Evolutionary conservation across 202 grass and related monocot species (phyloP).

Genomic region (Cymbopogon flexuosus): DNA sequence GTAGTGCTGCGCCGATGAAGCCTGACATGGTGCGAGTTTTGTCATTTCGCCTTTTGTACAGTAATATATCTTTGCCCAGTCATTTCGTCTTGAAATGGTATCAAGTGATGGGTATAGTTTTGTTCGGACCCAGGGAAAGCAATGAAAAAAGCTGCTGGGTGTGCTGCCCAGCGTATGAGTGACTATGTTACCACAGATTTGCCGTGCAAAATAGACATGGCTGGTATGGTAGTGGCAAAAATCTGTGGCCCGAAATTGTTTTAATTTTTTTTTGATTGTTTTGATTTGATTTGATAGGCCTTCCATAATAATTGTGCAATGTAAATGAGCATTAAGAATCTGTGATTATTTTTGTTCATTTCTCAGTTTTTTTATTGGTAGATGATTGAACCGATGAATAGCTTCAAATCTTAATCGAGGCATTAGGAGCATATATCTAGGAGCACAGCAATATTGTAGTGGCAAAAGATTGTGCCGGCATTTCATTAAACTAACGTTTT

Average conservation of each 20-base stretch:
- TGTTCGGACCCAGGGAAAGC: slow-evolving; percentile 28
- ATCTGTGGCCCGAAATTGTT: background rate
- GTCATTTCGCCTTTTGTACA: slow-evolving; percentile 57
- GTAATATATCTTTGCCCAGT: slow-evolving; percentile 37
- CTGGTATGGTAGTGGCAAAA: background rate
- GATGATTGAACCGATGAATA: no score
- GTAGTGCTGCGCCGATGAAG: slow-evolving; percentile 48
- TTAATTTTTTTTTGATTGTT: background rate
- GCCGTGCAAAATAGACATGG: slow-evolving; percentile 24
- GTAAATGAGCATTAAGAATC: background rate
- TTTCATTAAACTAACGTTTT: no score
- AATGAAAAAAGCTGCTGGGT: background rate
- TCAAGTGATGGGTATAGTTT: slow-evolving; percentile 38
- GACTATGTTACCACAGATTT: slow-evolving; percentile 6
- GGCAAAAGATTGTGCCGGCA: no score
- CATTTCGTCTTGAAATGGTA: slow-evolving; percentile 45
- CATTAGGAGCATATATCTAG: no score
- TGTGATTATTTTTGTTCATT: background rate
- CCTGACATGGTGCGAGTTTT: slow-evolving; percentile 59
- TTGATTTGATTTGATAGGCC: background rate
- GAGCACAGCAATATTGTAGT: no score
- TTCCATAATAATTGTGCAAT: background rate
- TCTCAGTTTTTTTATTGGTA: background rate
- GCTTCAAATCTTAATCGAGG: no score
- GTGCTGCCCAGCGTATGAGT: background rate